Percentiles rank a stretch among this genome's conserved stretches.
These are phyloP conservation scores for Ceratocystis harringtonii DNA, from an alignment of 2,329 filamentous ascomycete species.

Conservation along the genomic window DNA sequence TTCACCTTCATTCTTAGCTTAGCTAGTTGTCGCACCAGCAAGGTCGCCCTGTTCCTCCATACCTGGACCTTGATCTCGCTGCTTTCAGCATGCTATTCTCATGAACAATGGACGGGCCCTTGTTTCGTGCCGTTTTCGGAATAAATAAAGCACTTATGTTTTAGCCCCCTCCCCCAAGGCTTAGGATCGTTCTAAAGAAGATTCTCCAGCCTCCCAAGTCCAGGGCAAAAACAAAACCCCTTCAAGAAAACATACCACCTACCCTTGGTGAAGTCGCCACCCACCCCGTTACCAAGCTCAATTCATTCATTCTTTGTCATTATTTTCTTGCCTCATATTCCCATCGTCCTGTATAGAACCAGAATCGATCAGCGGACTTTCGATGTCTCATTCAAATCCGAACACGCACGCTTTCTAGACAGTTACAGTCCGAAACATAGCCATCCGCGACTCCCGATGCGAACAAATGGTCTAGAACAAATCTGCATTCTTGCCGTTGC, in stretches of 20 bases:
- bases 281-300: too few species aligned
- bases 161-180: neutral
- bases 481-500: conserved; percentile 1
- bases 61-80: neutral
- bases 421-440: conserved; percentile 1
- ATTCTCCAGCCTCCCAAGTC: neutral
- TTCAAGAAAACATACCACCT: too few species aligned
- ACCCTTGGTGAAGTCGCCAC: too few species aligned
- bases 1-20: too few species aligned
- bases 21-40: too few species aligned
- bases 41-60: neutral
- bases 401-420: neutral
- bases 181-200: neutral
- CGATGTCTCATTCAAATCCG: neutral
- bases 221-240: too few species aligned
- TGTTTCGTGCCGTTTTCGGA: neutral
- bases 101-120: neutral
- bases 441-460: neutral
- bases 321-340: neutral
- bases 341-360: too few species aligned
- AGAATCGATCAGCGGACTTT: neutral
- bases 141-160: neutral
- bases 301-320: neutral
- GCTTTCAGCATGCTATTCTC: neutral
- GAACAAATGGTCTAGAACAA: conserved; percentile 2